These are phyloP conservation scores for Solanum microdontum DNA, from an alignment of 257 asterid species.

Conservation along the genomic window DNA sequence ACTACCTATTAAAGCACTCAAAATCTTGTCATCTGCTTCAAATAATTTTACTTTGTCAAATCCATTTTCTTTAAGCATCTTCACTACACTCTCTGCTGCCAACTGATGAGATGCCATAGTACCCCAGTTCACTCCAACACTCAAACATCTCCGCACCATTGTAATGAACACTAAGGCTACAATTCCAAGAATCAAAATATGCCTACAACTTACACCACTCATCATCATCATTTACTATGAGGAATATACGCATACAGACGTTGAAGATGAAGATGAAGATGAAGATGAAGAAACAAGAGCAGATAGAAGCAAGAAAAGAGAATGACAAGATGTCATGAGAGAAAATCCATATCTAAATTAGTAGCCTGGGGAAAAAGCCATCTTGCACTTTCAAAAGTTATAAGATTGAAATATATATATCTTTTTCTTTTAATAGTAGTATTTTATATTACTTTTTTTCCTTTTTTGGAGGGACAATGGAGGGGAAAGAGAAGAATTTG, in stretches of 20 bases:
- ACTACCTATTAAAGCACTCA: slow-evolving; percentile 54
- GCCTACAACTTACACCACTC: not conserved
- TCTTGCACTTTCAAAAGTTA: not conserved
- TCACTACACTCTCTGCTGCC: slow-evolving; percentile 47
- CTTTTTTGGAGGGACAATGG: not conserved
- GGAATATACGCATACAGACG: not conserved
- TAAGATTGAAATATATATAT: not conserved
- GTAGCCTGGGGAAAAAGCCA: not conserved
- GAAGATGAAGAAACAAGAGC: not conserved
- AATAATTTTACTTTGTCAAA: slow-evolving; percentile 74
- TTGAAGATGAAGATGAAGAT: not conserved
- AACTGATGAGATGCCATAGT: slow-evolving; percentile 66
- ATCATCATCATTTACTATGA: not conserved
- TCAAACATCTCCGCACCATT: not conserved
- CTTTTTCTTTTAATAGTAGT: not conserved
- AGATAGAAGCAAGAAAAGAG: not conserved
- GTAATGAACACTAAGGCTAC: not conserved
- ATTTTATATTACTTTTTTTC: not conserved
- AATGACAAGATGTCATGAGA: slow-evolving; percentile 27
- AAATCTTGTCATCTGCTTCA: slow-evolving; percentile 59
- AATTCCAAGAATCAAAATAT: not conserved
- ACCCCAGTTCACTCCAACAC: slow-evolving; percentile 92
- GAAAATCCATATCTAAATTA: not conserved
- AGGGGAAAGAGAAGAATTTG: not conserved
- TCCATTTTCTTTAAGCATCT: slow-evolving; percentile 64